A percentile compares a stretch with the other conserved stretches of the same genome.
Conservation (phyloP, 2,329 filamentous ascomycete species). For the Cadophora luteo-olivacea region DNA sequence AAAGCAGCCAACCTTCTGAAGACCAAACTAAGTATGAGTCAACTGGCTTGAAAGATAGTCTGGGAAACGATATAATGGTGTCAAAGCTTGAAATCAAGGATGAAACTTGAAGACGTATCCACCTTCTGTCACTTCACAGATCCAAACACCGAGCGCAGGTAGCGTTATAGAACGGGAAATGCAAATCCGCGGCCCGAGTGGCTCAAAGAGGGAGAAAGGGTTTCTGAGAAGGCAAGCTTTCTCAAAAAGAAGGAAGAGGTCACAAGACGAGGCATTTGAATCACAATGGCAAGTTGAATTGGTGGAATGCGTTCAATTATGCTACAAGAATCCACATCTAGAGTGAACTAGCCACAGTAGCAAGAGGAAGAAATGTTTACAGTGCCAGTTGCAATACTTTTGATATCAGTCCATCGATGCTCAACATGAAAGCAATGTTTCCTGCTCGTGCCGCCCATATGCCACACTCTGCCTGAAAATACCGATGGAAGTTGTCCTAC, state of each 20-base stretch:
- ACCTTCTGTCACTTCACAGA: neutral
- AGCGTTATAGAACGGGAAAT: neutral
- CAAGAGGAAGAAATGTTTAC: slow-evolving; percentile 40
- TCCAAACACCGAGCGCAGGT: neutral
- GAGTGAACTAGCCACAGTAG: slow-evolving; percentile 37
- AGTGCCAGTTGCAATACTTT: slow-evolving; percentile 39
- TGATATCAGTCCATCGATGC: slow-evolving; percentile 38
- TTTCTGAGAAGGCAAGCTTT: neutral
- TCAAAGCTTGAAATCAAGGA: slow-evolving; percentile 39
- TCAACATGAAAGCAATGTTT: slow-evolving; percentile 42
- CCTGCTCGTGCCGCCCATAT: slow-evolving; percentile 39
- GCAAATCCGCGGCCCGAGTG: neutral
- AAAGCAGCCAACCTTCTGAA: neutral
- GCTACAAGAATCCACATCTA: slow-evolving; percentile 38
- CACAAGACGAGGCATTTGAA: slow-evolving; percentile 7
- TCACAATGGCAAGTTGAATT: slow-evolving; percentile 16
- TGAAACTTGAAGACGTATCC: slow-evolving; percentile 38
- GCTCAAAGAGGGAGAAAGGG: neutral
- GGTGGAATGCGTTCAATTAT: slow-evolving; percentile 36
- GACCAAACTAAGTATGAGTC: slow-evolving; percentile 15
- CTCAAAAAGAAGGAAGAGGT: neutral
- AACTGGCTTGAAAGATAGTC: slow-evolving; percentile 19
- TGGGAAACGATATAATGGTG: slow-evolving; percentile 31
- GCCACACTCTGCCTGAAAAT: slow-evolving; percentile 40
- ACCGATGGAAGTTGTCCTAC: slow-evolving; percentile 31